Percentiles rank a stretch among this genome's conserved stretches.
phyloP scores from a whole-genome alignment of 352 stramenopile species.

The Chrysophaeum taylorii region DNA sequence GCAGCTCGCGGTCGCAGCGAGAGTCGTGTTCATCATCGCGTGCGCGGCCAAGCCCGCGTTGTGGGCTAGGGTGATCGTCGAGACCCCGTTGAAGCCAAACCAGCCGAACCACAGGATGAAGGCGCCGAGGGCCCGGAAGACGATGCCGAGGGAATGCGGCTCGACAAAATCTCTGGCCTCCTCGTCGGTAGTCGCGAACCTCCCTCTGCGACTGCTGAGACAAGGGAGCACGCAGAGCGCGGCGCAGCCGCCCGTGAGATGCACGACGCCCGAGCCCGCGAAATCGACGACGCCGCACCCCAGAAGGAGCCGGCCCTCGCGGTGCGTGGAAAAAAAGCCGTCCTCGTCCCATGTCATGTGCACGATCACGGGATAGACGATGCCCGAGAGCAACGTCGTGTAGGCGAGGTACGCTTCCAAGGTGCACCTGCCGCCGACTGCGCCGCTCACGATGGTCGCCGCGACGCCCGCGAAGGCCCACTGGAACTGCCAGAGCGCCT shows the following conservation, averaged over 20 bases:
- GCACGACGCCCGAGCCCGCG: slow-evolving; percentile 51
- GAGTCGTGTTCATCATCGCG: slow-evolving; percentile 36
- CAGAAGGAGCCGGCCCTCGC: slow-evolving; percentile 32
- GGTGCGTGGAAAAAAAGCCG: slow-evolving; percentile 32
- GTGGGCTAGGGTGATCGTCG: slow-evolving; percentile 34
- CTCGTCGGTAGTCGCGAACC: slow-evolving; percentile 36
- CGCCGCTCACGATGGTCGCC: slow-evolving; percentile 58
- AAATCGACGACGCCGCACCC: slow-evolving; percentile 56
- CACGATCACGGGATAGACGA: slow-evolving; percentile 42
- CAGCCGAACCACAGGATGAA: slow-evolving; percentile 44
- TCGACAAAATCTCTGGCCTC: slow-evolving; percentile 32
- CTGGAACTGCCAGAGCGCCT: slow-evolving; percentile 33
- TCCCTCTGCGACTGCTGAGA: slow-evolving; percentile 45
- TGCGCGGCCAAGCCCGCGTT: slow-evolving; percentile 13
- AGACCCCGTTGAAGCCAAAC: too few species aligned
- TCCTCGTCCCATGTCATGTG: slow-evolving; percentile 23
- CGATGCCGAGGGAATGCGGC: slow-evolving; percentile 35
- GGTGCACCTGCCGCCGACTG: slow-evolving; percentile 48
- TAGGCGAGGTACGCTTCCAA: slow-evolving; percentile 36
- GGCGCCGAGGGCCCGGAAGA: slow-evolving; percentile 28
- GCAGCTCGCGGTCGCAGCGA: slow-evolving; percentile 29
- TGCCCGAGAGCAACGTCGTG: slow-evolving; percentile 29
- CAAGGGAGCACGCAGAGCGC: slow-evolving; percentile 51
- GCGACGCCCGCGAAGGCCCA: slow-evolving; percentile 53
- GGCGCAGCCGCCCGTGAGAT: slow-evolving; percentile 51